Base-by-base conservation (phyloP, 352 stramenopile genomes). In the Phytopythium boreale region DNA sequence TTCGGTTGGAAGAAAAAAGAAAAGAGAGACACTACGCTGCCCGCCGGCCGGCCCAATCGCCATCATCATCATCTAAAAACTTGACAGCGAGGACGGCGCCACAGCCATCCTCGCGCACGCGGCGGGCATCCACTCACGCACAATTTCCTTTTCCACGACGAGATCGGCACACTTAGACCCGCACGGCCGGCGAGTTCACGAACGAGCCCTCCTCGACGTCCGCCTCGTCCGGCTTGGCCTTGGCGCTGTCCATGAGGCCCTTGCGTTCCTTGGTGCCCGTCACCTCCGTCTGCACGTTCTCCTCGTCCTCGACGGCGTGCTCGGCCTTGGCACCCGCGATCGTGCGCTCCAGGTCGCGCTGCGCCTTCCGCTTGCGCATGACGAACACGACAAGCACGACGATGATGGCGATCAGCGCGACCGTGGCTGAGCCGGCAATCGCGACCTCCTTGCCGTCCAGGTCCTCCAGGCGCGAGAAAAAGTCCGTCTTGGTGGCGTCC, bases 291-390 rank as follows among this genome's bases (percentile, higher is more conserved):
- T 77, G 56, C 27, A 84, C 52, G 20, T 73, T 68, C 61, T 92
- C 76, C 41, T 91, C 82, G 39, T 93, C 85, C 55, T 87, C 79
- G 8, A 85, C 78, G 27, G 78, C 82, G 64, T 89, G 78, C 62
- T 93, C 84, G 7, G 83, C 84, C 80, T 93, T 93, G 52, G 84
- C 84, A 59, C 84, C 84, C 8, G 84, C 84, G 49, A 93, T 93
- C 56, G 82, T 92, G 49, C 84, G 84, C 70, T 92, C 83, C 27
- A 93, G 53, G 56, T 93, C 84, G 67, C 80, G 85, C 71, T 91
- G 85, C 2, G 78, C 83, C 72, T 91, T 90, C 59, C 83, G 82
- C 77, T 93, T 93, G 58, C 85, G 85, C 49, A 88, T 52, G 3
- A 88, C 61, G 41, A 92, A 93, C 57, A 90, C 79, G 19, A 79